These are phyloP conservation scores for Colletotrichum sansevieriae DNA, from an alignment of 2,329 filamentous ascomycete species.

Conservation along the genomic window DNA sequence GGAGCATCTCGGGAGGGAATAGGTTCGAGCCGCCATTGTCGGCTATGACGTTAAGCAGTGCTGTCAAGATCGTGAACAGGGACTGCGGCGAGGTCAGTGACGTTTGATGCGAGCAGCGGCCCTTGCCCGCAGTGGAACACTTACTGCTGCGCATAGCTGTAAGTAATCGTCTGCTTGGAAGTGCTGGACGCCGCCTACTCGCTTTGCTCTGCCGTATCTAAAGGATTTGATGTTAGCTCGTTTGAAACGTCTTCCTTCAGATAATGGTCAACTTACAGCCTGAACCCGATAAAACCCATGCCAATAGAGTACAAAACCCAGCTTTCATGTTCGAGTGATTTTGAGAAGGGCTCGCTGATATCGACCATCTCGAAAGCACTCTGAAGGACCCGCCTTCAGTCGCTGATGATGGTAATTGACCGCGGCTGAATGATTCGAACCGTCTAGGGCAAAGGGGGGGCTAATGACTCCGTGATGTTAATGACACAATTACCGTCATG, in stretches of 20 bases:
- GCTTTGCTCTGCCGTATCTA: conserved; percentile 31
- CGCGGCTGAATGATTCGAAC: too few species aligned
- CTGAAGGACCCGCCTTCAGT: too few species aligned
- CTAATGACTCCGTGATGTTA: too few species aligned
- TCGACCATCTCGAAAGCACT: conserved; percentile 10
- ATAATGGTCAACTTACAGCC: conserved; percentile 6
- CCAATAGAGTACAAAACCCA: conserved; percentile 29
- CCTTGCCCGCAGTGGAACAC: not conserved
- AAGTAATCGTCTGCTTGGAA: conserved; percentile 34
- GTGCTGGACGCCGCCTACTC: conserved; percentile 9
- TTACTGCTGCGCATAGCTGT: conserved; percentile 35
- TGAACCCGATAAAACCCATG: conserved; percentile 13
- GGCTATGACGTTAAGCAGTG: conserved; percentile 19
- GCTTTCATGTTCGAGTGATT: conserved; percentile 23
- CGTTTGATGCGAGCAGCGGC: not conserved
- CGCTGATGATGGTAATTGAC: not conserved
- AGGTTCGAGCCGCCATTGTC: conserved; percentile 49
- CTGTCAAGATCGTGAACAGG: conserved; percentile 26
- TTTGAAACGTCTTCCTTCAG: too few species aligned
- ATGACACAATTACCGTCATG: too few species aligned
- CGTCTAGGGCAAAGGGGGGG: too few species aligned
- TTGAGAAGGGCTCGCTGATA: not conserved
- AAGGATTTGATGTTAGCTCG: not conserved
- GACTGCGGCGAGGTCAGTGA: not conserved
- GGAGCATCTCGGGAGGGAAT: conserved; percentile 52